phyloP scores from a whole-genome alignment of 306 rosid genomes.

The Crotalaria pallida region DNA sequence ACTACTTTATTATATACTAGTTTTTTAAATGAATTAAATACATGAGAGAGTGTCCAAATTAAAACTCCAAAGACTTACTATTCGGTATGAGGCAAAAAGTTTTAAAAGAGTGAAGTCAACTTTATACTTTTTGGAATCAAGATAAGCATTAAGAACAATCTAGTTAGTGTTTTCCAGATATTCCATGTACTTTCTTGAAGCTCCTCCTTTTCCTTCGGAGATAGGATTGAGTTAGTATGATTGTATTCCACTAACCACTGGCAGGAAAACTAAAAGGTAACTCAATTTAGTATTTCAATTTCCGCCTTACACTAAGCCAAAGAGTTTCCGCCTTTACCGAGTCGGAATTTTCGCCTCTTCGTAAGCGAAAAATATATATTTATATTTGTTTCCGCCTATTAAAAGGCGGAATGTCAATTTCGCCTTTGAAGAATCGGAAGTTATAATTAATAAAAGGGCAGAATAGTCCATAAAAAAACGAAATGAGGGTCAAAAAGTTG shows the following conservation, averaged over 20 bases:
- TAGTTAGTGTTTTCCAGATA: neutral
- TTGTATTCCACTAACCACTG: neutral
- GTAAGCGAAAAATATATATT: no score
- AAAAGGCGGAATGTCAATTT: no score
- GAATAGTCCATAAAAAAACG: no score
- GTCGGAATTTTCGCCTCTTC: no score
- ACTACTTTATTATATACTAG: neutral
- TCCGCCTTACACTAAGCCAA: no score
- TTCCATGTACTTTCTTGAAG: neutral
- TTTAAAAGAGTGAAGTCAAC: neutral
- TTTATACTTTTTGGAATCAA: neutral
- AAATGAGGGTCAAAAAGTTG: no score
- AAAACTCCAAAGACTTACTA: neutral
- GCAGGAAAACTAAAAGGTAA: neutral
- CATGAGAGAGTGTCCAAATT: neutral
- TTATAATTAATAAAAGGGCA: no score
- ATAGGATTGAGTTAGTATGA: neutral
- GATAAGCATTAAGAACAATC: neutral
- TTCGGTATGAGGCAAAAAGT: neutral
- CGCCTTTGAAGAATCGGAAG: no score
- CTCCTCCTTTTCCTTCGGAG: neutral
- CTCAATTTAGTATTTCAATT: no score
- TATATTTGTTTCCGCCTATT: no score
- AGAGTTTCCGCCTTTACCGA: no score
- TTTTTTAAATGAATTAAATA: neutral